Evolutionary conservation across 345 rosid genomes (phyloP).

Genomic region (Syzygium jambos): DNA sequence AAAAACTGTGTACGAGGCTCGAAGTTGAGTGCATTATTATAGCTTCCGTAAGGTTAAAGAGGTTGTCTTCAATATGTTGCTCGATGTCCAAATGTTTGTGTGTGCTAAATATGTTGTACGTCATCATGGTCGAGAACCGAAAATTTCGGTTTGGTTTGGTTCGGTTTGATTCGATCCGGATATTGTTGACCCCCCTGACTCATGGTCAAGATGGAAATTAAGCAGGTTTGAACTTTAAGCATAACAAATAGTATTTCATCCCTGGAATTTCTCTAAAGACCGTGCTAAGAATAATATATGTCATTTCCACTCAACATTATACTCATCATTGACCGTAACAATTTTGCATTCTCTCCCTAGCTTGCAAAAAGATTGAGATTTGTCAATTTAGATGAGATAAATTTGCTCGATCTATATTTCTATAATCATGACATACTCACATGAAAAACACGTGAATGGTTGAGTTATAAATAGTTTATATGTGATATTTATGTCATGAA

Average conservation of each 20-base stretch:
- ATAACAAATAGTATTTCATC: background rate
- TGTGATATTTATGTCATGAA: background rate
- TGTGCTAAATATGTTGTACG: background rate
- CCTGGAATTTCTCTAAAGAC: background rate
- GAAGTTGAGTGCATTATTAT: background rate
- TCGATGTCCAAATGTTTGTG: background rate
- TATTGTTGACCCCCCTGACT: background rate
- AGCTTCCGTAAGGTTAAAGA: background rate
- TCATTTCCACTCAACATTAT: background rate
- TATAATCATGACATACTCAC: background rate
- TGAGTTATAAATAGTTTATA: background rate
- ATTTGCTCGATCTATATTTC: background rate
- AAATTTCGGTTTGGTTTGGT: background rate
- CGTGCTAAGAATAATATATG: background rate
- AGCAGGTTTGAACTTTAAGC: background rate
- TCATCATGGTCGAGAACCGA: background rate
- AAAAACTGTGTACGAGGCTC: background rate
- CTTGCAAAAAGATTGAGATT: background rate
- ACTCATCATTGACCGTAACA: background rate
- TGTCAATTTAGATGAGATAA: background rate
- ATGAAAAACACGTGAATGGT: background rate
- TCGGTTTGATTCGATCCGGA: too few relatives aligned
- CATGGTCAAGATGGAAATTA: background rate
- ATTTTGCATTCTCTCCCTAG: background rate
- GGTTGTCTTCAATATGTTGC: background rate